Percentiles rank a stretch among this genome's conserved stretches.
phyloP scores from a whole-genome alignment of 805 yeast species.

The Schwanniomyces sp. region DNA sequence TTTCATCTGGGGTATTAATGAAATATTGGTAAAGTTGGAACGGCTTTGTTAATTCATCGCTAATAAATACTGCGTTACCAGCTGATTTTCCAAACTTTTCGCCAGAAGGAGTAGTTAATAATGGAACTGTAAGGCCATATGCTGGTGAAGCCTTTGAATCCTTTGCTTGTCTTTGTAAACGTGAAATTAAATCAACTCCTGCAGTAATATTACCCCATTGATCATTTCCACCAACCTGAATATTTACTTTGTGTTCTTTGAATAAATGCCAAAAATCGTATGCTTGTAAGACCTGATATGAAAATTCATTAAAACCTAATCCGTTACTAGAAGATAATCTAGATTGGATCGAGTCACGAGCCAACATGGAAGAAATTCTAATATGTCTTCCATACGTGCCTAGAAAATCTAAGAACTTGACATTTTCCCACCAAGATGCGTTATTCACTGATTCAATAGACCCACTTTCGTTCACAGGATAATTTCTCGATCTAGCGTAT shows the following conservation, averaged over 20 bases:
- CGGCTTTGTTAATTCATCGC: slow-evolving; percentile 69
- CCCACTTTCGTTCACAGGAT: slow-evolving; percentile 37
- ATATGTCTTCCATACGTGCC: slow-evolving; percentile 75
- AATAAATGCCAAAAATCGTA: slow-evolving; percentile 87
- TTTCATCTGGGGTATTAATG: slow-evolving; percentile 75
- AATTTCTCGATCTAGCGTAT: slow-evolving; percentile 57
- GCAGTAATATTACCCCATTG: slow-evolving; percentile 99
- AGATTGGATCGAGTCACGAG: slow-evolving; percentile 81
- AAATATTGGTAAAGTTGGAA: slow-evolving; percentile 85
- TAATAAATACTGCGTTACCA: slow-evolving; percentile 92
- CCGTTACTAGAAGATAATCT: slow-evolving; percentile 71
- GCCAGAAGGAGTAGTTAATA: slow-evolving; percentile 84
- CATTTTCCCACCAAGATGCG: slow-evolving; percentile 80
- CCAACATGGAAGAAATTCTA: slow-evolving; percentile 82
- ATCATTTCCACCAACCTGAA: slow-evolving; percentile 95
- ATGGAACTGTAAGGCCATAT: slow-evolving; percentile 86
- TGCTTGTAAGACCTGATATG: slow-evolving; percentile 91
- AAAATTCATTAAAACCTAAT: slow-evolving; percentile 89
- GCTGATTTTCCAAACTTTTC: slow-evolving; percentile 96
- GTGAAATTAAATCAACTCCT: slow-evolving; percentile 81
- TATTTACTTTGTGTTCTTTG: slow-evolving; percentile 53
- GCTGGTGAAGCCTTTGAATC: slow-evolving; percentile 28
- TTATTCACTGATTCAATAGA: slow-evolving; percentile 56
- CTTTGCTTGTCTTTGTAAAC: slow-evolving; percentile 39
- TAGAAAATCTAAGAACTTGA: slow-evolving; percentile 75